These are phyloP conservation scores for Candida tetrigidarum DNA, from an alignment of 1,139 yeast genomes.

Conservation along the genomic window DNA sequence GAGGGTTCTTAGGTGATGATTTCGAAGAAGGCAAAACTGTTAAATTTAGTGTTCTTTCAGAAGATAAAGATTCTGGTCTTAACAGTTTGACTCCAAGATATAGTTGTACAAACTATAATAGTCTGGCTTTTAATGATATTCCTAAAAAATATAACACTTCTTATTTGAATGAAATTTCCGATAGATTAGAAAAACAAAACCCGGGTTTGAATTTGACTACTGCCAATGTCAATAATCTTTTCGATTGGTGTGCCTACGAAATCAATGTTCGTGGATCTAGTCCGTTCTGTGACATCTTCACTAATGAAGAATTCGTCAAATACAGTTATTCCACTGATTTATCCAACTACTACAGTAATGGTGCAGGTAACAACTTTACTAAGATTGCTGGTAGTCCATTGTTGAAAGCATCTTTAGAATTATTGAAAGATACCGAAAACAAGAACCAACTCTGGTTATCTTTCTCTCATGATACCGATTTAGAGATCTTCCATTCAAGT, in stretches of 20 bases:
- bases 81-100: slow-evolving; percentile 40
- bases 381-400: slow-evolving; percentile 50
- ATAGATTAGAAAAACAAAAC: slow-evolving; percentile 36
- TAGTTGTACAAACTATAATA: slow-evolving; percentile 25
- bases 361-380: slow-evolving; percentile 53
- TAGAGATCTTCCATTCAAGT: slow-evolving; percentile 52
- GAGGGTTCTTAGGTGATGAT: slow-evolving; percentile 37
- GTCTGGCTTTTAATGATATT: slow-evolving; percentile 20
- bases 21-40: slow-evolving; percentile 24
- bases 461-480: slow-evolving; percentile 65
- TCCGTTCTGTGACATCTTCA: slow-evolving; percentile 53
- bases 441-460: slow-evolving; percentile 43
- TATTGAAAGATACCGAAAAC: slow-evolving; percentile 36
- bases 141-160: slow-evolving; percentile 16
- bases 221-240: slow-evolving; percentile 42
- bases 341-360: slow-evolving; percentile 47
- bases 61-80: slow-evolving; percentile 31
- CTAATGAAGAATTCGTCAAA: slow-evolving; percentile 52
- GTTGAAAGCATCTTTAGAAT: slow-evolving; percentile 50
- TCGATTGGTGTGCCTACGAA: slow-evolving; percentile 58
- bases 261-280: slow-evolving; percentile 53
- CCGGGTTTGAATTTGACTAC: slow-evolving; percentile 40
- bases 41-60: slow-evolving; percentile 29
- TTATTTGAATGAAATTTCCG: slow-evolving; percentile 41
- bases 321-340: slow-evolving; percentile 39